Conservation (phyloP, 495 filamentous ascomycete genomes). For the Platismatia glauca region DNA sequence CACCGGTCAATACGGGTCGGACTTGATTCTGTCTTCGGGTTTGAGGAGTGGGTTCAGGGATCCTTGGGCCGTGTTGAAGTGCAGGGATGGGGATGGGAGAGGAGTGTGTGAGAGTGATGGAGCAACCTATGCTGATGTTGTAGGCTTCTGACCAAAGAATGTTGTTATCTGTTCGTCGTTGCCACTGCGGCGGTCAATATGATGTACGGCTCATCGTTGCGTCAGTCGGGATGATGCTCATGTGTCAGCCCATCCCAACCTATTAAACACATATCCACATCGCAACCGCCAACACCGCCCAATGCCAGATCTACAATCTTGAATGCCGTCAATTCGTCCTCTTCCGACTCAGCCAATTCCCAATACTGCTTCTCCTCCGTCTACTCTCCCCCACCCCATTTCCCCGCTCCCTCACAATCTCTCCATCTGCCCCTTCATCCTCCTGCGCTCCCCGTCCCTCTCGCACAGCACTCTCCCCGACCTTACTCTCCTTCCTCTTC, state of each 20-base stretch:
- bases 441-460: background rate
- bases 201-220: background rate
- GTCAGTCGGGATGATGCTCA: background rate
- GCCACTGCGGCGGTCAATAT: background rate
- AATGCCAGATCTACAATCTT: background rate
- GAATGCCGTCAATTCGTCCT: constrained; percentile 3
- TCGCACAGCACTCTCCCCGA: background rate
- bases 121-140: no score
- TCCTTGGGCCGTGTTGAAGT: background rate
- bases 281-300: background rate
- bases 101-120: background rate
- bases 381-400: background rate
- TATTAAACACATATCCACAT: background rate
- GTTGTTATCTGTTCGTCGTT: background rate
- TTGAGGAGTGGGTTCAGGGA: background rate
- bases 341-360: constrained; percentile 12
- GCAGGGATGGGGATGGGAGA: background rate
- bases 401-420: background rate
- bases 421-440: background rate
- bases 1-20: no score
- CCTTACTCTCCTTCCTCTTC: background rate
- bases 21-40: background rate
- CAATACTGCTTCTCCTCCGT: constrained; percentile 4
- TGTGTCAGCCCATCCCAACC: background rate
- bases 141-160: no score